phyloP scores from a whole-genome alignment of 164 flowering plant species.

The Euptelea pleiosperma region DNA sequence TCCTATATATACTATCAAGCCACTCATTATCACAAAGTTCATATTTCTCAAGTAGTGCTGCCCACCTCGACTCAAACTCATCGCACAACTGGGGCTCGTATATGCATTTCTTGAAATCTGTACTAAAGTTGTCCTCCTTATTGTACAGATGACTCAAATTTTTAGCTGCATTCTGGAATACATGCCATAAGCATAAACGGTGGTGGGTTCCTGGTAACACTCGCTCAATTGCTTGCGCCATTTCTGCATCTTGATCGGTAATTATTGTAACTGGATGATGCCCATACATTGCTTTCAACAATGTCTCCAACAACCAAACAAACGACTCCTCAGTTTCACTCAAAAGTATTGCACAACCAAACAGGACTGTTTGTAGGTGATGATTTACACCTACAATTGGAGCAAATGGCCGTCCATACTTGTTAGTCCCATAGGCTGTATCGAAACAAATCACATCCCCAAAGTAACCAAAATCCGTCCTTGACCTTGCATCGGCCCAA shows the following conservation, averaged over 20 bases:
- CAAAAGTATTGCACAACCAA: conserved; percentile 21
- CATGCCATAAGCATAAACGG: conserved; percentile 11
- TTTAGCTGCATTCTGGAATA: conserved; percentile 17
- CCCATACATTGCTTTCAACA: conserved; percentile 20
- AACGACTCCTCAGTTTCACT: conserved; percentile 18
- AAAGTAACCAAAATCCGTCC: conserved; percentile 20
- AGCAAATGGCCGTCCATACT: conserved; percentile 17
- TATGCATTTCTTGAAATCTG: conserved; percentile 18
- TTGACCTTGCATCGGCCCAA: conserved; percentile 22
- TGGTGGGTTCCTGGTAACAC: conserved; percentile 21
- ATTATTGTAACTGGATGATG: conserved; percentile 13
- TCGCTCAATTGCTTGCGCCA: conserved; percentile 16
- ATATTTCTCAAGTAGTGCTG: conserved; percentile 12
- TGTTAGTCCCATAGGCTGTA: conserved; percentile 15
- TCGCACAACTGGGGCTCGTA: conserved; percentile 12
- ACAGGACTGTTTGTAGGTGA: conserved; percentile 17
- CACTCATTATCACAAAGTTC: conserved; percentile 16
- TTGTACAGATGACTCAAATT: conserved; percentile 15
- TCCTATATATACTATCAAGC: conserved; percentile 13
- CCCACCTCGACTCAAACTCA: conserved; percentile 22
- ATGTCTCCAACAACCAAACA: conserved; percentile 16
- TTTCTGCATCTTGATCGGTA: conserved; percentile 19
- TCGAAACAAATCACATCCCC: conserved; percentile 18
- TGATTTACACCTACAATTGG: conserved; percentile 21
- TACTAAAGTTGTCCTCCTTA: conserved; percentile 10